phyloP scores from a whole-genome alignment of 495 filamentous ascomycete genomes.

The Penicillium roqueforti region DNA sequence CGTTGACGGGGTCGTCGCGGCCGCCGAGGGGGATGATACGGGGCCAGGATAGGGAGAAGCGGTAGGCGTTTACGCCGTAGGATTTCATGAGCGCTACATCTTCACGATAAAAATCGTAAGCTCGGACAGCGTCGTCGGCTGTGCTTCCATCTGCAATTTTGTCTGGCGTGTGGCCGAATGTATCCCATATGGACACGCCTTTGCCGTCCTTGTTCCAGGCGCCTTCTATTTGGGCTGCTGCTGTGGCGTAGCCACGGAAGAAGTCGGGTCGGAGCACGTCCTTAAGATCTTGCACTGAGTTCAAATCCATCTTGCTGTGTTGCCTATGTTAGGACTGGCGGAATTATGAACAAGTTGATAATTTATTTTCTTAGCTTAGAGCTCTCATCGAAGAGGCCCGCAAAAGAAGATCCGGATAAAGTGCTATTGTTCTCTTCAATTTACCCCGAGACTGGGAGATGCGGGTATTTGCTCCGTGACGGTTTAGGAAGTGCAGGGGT shows the following conservation, averaged over 20 bases:
- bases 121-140: constrained; percentile 63
- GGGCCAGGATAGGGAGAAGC: constrained; percentile 70
- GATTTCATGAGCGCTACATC: constrained; percentile 69
- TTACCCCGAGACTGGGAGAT: constrained; percentile 8
- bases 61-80: constrained; percentile 60
- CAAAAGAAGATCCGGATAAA: constrained; percentile 4
- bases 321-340: not conserved
- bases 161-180: constrained; percentile 61
- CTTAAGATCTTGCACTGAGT: constrained; percentile 30
- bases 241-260: constrained; percentile 37
- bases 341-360: not conserved
- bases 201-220: constrained; percentile 61
- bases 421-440: not conserved
- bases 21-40: constrained; percentile 57
- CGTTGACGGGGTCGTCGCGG: constrained; percentile 33
- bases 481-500: constrained; percentile 6
- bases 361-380: not conserved
- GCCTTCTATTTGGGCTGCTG: constrained; percentile 62
- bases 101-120: constrained; percentile 64
- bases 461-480: constrained; percentile 15
- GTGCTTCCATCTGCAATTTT: constrained; percentile 66
- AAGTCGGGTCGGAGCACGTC: constrained; percentile 31
- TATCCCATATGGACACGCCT: constrained; percentile 69
- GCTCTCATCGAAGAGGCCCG: not conserved
- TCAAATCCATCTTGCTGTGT: constrained; percentile 23